These are phyloP conservation scores for Monosporascus sp. DNA, from an alignment of 2,329 filamentous ascomycete genomes.

Conservation along the genomic window DNA sequence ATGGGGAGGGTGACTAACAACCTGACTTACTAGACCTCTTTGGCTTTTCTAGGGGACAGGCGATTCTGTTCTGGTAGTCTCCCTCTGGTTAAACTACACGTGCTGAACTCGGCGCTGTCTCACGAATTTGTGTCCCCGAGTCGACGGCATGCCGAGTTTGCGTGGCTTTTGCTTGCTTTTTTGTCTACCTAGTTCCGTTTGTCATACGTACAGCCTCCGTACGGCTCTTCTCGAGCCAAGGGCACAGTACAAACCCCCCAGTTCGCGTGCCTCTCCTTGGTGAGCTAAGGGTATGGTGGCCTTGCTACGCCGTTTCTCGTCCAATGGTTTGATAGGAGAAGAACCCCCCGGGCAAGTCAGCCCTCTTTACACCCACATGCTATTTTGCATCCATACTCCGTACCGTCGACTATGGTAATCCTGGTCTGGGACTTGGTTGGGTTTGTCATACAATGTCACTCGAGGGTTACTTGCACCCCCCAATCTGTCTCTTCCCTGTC, in stretches of 20 bases:
- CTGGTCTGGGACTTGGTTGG: constrained; percentile 16
- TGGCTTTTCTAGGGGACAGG: not conserved
- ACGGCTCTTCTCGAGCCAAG: constrained; percentile 18
- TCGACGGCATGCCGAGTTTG: constrained; percentile 19
- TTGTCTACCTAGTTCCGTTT: constrained; percentile 16
- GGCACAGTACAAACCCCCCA: constrained; percentile 10
- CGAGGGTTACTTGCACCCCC: constrained; percentile 24
- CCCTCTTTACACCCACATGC: constrained; percentile 22
- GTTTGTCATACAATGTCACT: constrained; percentile 29
- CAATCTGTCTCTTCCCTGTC: constrained; percentile 17
- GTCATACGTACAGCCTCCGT: constrained; percentile 10
- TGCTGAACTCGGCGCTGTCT: constrained; percentile 10
- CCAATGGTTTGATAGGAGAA: constrained; percentile 17
- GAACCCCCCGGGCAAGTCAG: constrained; percentile 22
- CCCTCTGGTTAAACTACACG: not conserved
- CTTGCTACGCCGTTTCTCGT: constrained; percentile 17
- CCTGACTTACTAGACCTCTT: not conserved
- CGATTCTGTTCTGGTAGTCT: not conserved
- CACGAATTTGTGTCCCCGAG: constrained; percentile 10
- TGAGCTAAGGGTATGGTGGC: constrained; percentile 22
- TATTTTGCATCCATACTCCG: constrained; percentile 21
- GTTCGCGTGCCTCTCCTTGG: constrained; percentile 19
- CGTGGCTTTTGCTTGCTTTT: constrained; percentile 22
- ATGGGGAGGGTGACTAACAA: no score
- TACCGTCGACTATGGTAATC: constrained; percentile 13